Conservation (phyloP, 2,329 filamentous ascomycete species). For the Pyrenophora teres region DNA sequence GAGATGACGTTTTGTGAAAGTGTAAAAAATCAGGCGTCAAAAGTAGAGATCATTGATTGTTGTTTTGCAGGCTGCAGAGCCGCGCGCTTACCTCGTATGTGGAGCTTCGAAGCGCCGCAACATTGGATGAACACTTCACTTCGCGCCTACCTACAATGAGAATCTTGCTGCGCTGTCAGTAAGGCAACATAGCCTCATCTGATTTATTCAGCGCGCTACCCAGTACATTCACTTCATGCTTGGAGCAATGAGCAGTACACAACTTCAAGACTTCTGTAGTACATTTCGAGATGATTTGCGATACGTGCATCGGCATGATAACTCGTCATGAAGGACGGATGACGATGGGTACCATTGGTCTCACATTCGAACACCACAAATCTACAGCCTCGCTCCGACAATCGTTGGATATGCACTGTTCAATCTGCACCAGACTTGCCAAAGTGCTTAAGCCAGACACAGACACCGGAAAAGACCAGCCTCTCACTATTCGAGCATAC, state of each 20-base stretch:
- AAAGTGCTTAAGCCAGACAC: neutral
- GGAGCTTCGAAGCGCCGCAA: no score
- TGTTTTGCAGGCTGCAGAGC: neutral
- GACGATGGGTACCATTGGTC: neutral
- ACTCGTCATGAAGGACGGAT: conserved; percentile 4
- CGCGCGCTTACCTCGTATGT: neutral
- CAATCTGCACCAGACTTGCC: conserved; percentile 14
- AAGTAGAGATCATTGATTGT: no score
- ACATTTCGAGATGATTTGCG: conserved; percentile 12
- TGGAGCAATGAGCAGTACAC: no score
- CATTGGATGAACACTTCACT: no score
- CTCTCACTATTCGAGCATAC: neutral
- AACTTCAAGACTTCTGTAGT: no score
- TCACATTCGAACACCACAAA: conserved; percentile 16
- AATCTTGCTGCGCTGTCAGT: no score
- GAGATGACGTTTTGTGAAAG: neutral
- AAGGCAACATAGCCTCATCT: no score
- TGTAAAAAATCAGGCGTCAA: no score
- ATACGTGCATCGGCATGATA: conserved; percentile 16
- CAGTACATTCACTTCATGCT: no score
- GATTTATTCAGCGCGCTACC: no score
- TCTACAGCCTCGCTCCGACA: neutral
- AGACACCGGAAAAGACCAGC: conserved; percentile 1
- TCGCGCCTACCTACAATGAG: no score
- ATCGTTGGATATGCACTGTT: conserved; percentile 11